Percentiles rank a stretch among this genome's conserved stretches.
phyloP scores from a whole-genome alignment of 1,284 basidiomycete genomes.

The Tilletia indica region DNA sequence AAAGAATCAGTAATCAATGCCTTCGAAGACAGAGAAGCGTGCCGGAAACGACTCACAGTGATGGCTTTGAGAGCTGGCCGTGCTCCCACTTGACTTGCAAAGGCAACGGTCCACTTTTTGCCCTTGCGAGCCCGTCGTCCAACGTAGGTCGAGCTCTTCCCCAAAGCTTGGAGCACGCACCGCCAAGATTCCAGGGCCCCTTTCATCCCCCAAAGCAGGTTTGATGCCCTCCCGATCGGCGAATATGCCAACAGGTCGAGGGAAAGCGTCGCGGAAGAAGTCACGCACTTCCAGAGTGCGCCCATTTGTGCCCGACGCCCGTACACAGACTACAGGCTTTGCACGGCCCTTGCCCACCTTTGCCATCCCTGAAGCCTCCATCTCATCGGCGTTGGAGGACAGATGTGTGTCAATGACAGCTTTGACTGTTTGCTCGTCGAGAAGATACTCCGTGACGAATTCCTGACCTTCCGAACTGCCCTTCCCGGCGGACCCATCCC shows the following conservation, averaged over 20 bases:
- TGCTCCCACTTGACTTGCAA: too few species aligned
- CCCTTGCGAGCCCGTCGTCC: too few species aligned
- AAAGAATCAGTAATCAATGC: too few species aligned
- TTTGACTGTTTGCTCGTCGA: neutral
- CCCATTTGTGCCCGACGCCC: neutral
- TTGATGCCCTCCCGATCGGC: neutral
- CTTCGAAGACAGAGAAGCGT: too few species aligned
- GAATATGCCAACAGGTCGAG: neutral
- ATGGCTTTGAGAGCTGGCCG: too few species aligned
- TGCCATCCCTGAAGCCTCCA: too few species aligned
- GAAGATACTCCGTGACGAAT: neutral
- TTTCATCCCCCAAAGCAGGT: neutral
- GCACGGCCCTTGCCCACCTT: too few species aligned
- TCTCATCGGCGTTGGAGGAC: too few species aligned
- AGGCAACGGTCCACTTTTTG: too few species aligned
- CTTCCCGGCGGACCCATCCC: neutral
- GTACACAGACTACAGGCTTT: neutral
- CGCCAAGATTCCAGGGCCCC: neutral
- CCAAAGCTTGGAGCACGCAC: neutral
- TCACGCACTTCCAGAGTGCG: neutral
- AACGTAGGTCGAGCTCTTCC: too few species aligned
- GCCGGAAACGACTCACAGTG: too few species aligned
- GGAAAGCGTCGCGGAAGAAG: slow-evolving; percentile 5
- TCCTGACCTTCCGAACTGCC: neutral
- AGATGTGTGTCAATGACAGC: too few species aligned